Conservation (phyloP, 306 rosid species). For the Arachis hypogaea region DNA sequence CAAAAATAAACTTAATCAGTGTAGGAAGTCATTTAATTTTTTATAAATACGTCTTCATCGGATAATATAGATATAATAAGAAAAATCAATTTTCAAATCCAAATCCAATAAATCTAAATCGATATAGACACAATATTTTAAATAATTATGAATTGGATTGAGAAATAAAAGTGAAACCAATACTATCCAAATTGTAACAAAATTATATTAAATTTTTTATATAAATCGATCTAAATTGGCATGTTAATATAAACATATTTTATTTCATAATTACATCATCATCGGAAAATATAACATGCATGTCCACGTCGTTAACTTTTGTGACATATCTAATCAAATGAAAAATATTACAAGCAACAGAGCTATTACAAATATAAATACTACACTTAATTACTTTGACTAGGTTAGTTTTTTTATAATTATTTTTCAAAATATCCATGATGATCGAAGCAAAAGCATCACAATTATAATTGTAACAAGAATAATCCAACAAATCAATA, state of each 20-base stretch:
- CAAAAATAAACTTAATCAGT: no score
- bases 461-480: background rate
- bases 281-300: slow-evolving; percentile 24
- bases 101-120: no score
- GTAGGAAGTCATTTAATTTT: no score
- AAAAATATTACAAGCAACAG: slow-evolving; percentile 1
- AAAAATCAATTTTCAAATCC: no score
- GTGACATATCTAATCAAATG: background rate
- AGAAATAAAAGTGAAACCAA: no score
- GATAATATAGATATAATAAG: no score
- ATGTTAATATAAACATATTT: background rate
- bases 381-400: slow-evolving; percentile 9
- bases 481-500: background rate
- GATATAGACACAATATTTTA: no score
- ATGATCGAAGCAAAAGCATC: slow-evolving; percentile 4
- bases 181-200: no score
- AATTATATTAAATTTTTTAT: no score
- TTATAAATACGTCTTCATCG: no score
- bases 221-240: no score
- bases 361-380: slow-evolving; percentile 3
- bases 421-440: background rate
- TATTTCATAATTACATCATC: background rate
- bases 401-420: background rate
- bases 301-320: slow-evolving; percentile 12
- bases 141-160: no score